Evolutionary conservation across 1,139 yeast species (phyloP), one percentile per base, ranked within the genome.

Genomic region (Scheffersomyces insectosa): DNA sequence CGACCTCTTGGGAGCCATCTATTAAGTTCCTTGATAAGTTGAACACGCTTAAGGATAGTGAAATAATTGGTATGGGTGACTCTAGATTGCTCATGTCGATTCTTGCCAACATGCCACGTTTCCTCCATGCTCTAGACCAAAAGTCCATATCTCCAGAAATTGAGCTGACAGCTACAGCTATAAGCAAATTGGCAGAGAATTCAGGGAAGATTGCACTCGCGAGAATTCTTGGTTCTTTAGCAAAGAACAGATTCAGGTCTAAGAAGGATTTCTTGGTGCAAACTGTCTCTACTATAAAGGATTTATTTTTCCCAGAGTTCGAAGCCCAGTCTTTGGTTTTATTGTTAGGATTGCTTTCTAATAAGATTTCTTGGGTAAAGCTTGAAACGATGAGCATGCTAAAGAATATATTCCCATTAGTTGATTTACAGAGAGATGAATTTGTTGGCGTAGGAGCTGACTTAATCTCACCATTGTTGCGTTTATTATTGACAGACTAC

Each of bases 401-500:
- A 51, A 85, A 86, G 51, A 79, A 82, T 39, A 65, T 93, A 9
- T 79, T 95, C 52, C 95, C 97, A 1, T 69, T 79, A 46, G 83
- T 91, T 10, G 93, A 93, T 58, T 72, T 91, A 44, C 82, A 81
- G 40, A 71, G 86, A 40, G 89, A 87, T 13, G 96, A 87, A 54
- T 90, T 90, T 60, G 76, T 80, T 33, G 96, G 96, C 2, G 85
- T 90, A 37, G 99, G 99, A 5, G 99, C 99, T 0, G 99, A 93
- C 60, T 72, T 93, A 43, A 88, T 95, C 4, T 86, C 97, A 1
- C 99, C 99, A 1, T 70, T 95, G 41, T 70, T 95, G 49, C 74
- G 98, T 40, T 70, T 95, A 33, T 68, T 95, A 33, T 76, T 88
- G 49, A 90, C 98, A 0, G 96, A 90, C 39, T 85, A 80, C 63